A percentile compares a stretch with the other conserved stretches of the same genome.
phyloP scores from a whole-genome alignment of 176 grass and related monocot genomes.

The Cenchrus fungigraminus region DNA sequence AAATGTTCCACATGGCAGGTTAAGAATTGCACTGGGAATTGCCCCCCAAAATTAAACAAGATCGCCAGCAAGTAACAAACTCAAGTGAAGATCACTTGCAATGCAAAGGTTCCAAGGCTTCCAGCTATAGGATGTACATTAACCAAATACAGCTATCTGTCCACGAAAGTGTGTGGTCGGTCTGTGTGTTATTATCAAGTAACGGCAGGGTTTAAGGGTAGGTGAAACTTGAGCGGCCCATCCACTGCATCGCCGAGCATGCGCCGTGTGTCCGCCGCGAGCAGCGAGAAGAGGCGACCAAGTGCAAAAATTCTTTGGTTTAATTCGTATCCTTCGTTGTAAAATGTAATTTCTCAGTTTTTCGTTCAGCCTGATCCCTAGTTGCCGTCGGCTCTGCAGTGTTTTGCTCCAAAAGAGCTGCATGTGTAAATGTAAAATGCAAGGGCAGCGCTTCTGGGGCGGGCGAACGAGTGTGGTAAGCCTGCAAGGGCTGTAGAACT shows the following conservation, averaged over 20 bases:
- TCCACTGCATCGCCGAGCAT: slow-evolving; percentile 39
- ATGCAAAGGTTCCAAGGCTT: not conserved
- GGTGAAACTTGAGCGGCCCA: slow-evolving; percentile 50
- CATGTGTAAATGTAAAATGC: slow-evolving; percentile 22
- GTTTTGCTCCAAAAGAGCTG: slow-evolving; percentile 10
- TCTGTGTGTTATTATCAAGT: slow-evolving; percentile 1
- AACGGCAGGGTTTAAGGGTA: slow-evolving; percentile 35
- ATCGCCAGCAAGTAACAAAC: not conserved
- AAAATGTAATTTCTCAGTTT: not conserved
- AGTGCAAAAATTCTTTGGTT: slow-evolving; percentile 57
- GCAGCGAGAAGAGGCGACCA: slow-evolving; percentile 54
- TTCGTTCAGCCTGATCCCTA: not conserved
- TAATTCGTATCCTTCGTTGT: slow-evolving; percentile 57
- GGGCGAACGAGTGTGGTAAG: not conserved
- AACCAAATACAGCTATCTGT: not conserved
- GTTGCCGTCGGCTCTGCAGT: not conserved
- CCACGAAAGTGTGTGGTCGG: not conserved
- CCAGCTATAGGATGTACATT: slow-evolving; percentile 39
- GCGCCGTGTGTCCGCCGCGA: slow-evolving; percentile 26
- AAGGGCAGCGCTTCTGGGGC: not conserved
- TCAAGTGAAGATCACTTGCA: not conserved
- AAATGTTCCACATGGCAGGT: slow-evolving; percentile 32
- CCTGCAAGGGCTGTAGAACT: not conserved
- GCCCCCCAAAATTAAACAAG: not conserved
- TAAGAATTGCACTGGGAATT: not conserved